Evolutionary conservation across 192 early-diverging fungal genomes (phyloP), one percentile per base, ranked within the genome.

Genomic region (Coemansia sp.): DNA sequence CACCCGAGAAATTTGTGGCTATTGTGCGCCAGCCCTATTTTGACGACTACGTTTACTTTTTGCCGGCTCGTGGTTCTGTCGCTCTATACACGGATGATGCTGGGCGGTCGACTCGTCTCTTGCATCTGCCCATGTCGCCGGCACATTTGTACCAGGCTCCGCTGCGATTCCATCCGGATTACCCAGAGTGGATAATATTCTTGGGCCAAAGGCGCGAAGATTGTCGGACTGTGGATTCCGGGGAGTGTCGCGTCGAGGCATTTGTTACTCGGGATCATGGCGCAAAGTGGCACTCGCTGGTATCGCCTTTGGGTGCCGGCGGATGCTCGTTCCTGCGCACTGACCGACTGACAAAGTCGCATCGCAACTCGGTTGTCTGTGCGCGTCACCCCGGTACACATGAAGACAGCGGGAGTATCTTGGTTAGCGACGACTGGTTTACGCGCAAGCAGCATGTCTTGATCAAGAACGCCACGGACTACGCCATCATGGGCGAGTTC

Each of bases 161-260:
- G 27, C 59, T 93, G 54, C 87, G 87, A 44, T 99, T 97, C 85
- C 96, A 99, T 67, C 92, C 94, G 14, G 85, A 89, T 1, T 84
- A 93, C 34, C 77, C 87, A 3, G 92, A 94, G 64, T 97, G 92
- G 86, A 64, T 95, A 31, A 86, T 95, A 21, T 97, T 87, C 67
- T 63, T 94, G 46, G 93, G 89, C 24, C 75, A 77, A 50, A 66
- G 51, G 37, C 85, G 88, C 57, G 73, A 66, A 13, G 70, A 67
- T 6, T 93, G 91, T 64, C 67, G 69, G 6, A 56, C 64, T 16
- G 69, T 79, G 0, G 67, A 85, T 31, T 64, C 76, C 0, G 19
- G 69, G 19, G 67, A 74, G 8, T 99, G 97, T 68, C 89, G 87
- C 64, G 85, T 89, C 13, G 84, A 88, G 63, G 92, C 91, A 4